Evolutionary conservation across 345 rosid species (phyloP).

Genomic region (Eucalyptus brandiana): DNA sequence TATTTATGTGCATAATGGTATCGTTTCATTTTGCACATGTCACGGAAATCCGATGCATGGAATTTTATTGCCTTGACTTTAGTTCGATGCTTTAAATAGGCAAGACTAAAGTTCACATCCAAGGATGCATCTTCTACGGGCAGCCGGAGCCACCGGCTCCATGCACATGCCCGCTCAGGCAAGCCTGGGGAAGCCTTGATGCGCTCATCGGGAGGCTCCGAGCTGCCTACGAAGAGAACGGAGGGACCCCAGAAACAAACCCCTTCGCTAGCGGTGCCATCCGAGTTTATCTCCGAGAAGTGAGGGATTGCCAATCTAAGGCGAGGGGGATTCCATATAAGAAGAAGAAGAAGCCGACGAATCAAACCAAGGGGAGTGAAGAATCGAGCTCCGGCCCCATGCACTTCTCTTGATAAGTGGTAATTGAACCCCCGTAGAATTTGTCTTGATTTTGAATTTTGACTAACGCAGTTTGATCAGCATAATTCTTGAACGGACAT

Average conservation of each 20-base stretch:
- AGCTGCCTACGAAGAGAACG: slow-evolving; percentile 87
- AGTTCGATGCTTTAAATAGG: slow-evolving; percentile 1
- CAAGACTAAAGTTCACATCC: slow-evolving; percentile 66
- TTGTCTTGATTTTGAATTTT: background rate
- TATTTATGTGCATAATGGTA: background rate
- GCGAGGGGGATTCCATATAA: slow-evolving; percentile 83
- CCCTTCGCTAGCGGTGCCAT: slow-evolving; percentile 75
- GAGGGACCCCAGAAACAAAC: slow-evolving; percentile 66
- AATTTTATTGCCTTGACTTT: background rate
- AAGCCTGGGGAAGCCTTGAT: slow-evolving; percentile 94
- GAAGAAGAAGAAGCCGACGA: slow-evolving; percentile 63
- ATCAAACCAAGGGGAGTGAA: slow-evolving; percentile 11
- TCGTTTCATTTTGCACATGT: background rate
- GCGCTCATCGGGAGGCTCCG: slow-evolving; percentile 86
- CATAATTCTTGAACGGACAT: background rate
- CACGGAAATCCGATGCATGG: background rate
- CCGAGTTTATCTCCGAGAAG: slow-evolving; percentile 66
- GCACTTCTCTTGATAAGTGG: slow-evolving; percentile 25
- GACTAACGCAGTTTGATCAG: background rate
- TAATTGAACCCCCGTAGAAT: background rate
- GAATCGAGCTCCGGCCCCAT: slow-evolving; percentile 26
- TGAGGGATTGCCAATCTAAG: slow-evolving; percentile 71
- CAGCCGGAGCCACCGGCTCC: slow-evolving; percentile 93
- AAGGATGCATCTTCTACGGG: slow-evolving; percentile 73
- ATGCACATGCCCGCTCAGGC: slow-evolving; percentile 75